A percentile compares a stretch with the other conserved stretches of the same genome.
Conservation (phyloP, 2,329 filamentous ascomycete species). For the Talaromyces piceae region DNA sequence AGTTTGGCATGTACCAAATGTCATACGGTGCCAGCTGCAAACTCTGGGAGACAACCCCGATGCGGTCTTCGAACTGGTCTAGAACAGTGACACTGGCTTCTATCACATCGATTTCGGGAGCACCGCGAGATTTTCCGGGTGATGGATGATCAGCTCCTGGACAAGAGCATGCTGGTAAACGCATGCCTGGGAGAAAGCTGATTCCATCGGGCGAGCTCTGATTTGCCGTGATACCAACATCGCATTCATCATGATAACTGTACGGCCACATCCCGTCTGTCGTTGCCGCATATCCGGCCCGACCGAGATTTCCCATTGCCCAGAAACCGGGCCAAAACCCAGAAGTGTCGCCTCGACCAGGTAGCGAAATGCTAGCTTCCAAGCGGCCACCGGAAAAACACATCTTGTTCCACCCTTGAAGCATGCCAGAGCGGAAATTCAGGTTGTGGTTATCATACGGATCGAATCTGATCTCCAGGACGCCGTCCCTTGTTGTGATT, state of each 20-base stretch:
- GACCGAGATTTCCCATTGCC: constrained; percentile 66
- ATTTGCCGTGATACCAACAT: constrained; percentile 64
- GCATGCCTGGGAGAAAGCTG: constrained; percentile 62
- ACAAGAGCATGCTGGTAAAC: constrained; percentile 62
- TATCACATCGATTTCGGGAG: constrained; percentile 65
- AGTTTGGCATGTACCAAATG: constrained; percentile 60
- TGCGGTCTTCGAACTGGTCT: constrained; percentile 40
- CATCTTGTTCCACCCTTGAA: constrained; percentile 66
- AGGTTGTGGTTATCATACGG: constrained; percentile 57
- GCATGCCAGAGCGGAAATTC: constrained; percentile 64
- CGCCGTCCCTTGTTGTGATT: constrained; percentile 54
- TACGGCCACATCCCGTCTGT: constrained; percentile 70
- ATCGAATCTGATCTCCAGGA: constrained; percentile 58
- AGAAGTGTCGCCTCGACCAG: constrained; percentile 57
- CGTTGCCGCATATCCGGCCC: constrained; percentile 61
- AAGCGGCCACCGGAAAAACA: constrained; percentile 65
- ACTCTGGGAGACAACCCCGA: constrained; percentile 59
- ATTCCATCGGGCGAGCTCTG: constrained; percentile 62
- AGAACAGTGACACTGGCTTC: constrained; percentile 57
- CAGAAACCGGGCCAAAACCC: constrained; percentile 72
- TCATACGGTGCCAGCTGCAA: constrained; percentile 64
- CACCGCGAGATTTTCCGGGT: constrained; percentile 56
- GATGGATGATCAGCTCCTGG: constrained; percentile 56
- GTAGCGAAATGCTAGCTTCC: constrained; percentile 63
- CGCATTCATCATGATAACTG: constrained; percentile 61